Percentiles rank a stretch among this genome's conserved stretches.
Evolutionary conservation across 345 rosid species (phyloP).

Genomic region (Balakata baccata): DNA sequence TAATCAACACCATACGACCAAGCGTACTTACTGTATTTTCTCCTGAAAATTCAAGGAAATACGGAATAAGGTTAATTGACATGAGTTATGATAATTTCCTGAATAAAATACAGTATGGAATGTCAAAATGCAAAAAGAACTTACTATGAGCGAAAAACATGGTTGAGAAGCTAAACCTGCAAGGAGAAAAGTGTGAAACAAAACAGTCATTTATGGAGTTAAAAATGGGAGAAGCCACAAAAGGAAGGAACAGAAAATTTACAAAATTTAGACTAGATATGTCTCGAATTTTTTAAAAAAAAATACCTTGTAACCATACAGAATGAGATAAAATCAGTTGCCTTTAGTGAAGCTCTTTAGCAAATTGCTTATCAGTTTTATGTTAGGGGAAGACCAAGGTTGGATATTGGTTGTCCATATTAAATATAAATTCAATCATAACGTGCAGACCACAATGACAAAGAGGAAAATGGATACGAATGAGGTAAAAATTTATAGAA

Average conservation of each 20-base stretch:
- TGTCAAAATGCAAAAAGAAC: conserved; percentile 20
- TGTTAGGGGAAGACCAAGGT: neutral
- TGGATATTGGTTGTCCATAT: neutral
- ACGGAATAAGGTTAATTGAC: neutral
- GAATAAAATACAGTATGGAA: neutral
- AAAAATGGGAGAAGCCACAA: neutral
- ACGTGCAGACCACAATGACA: no score
- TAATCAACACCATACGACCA: conserved; percentile 68
- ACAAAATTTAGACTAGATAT: neutral
- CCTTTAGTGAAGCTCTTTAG: neutral
- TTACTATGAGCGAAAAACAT: conserved; percentile 90
- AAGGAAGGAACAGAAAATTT: neutral
- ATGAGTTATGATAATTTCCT: neutral
- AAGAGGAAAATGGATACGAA: no score
- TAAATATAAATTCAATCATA: neutral
- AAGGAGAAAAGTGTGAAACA: neutral
- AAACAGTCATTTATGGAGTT: neutral
- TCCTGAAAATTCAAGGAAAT: conserved; percentile 51
- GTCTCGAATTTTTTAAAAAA: neutral
- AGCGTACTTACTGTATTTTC: conserved; percentile 80
- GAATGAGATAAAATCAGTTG: neutral
- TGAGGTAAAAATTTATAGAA: no score
- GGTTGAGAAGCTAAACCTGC: conserved; percentile 93
- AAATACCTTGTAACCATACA: neutral
- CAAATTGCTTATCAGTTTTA: neutral